phyloP scores from a whole-genome alignment of 75 land plant genomes.

The Selaginella moellendorffii region DNA sequence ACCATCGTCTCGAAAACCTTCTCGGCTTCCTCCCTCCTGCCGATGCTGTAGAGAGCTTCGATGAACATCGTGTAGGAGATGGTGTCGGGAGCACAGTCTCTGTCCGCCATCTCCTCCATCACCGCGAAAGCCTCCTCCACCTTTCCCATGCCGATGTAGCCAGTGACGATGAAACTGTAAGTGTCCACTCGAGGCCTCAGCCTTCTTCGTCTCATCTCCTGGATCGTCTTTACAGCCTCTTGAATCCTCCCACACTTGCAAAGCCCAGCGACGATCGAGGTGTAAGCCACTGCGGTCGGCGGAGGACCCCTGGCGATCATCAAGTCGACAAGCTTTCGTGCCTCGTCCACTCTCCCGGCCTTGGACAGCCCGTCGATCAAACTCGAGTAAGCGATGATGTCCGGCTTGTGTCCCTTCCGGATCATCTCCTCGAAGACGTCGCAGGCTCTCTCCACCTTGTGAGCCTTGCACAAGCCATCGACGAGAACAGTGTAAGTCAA shows the following conservation, averaged over 20 bases:
- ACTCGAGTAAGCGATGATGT: background rate
- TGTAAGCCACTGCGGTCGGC: constrained; percentile 37
- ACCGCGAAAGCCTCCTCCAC: background rate
- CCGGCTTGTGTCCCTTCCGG: background rate
- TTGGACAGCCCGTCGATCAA: background rate
- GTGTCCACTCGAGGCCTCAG: background rate
- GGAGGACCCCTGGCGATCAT: constrained; percentile 39
- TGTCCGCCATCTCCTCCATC: background rate
- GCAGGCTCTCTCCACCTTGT: background rate
- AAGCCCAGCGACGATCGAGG: constrained; percentile 51
- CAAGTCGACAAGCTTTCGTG: constrained; percentile 34
- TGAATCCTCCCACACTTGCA: constrained; percentile 33
- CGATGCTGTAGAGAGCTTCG: background rate
- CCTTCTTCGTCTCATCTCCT: constrained; percentile 24
- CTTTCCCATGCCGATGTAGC: constrained; percentile 16
- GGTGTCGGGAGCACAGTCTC: background rate
- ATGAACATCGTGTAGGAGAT: background rate
- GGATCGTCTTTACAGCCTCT: constrained; percentile 35
- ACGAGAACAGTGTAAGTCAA: background rate
- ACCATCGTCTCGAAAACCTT: background rate
- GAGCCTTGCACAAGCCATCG: background rate
- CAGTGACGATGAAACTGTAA: background rate
- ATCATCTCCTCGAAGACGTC: background rate
- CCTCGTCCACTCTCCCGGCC: no score
- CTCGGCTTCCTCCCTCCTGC: background rate